These are phyloP conservation scores for Penicillium aurantiogriseum DNA, from an alignment of 2,329 filamentous ascomycete species.

Conservation along the genomic window DNA sequence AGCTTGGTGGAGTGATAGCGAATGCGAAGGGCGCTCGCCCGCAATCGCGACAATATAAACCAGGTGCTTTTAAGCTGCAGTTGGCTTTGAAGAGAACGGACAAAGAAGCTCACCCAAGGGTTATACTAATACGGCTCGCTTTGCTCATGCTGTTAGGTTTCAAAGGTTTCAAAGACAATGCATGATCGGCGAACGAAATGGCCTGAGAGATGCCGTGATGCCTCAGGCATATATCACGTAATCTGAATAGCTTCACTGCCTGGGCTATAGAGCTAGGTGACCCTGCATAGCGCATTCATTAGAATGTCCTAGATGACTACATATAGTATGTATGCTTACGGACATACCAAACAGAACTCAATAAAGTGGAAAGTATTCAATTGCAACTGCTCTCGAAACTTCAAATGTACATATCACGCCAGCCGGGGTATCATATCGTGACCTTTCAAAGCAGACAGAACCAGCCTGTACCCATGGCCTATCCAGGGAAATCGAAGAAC, in stretches of 20 bases:
- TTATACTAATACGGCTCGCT: constrained; percentile 1
- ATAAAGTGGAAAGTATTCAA: constrained; percentile 7
- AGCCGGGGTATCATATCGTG: constrained; percentile 35
- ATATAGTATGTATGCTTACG: neutral
- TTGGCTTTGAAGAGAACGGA: neutral
- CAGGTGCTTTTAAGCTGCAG: neutral
- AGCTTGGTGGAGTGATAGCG: constrained; percentile 12
- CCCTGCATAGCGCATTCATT: neutral
- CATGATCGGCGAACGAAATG: constrained; percentile 14
- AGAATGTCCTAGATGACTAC: neutral
- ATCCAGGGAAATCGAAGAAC: constrained; percentile 5
- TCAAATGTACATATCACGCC: constrained; percentile 15
- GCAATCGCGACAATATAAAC: constrained; percentile 1
- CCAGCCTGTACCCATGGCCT: constrained; percentile 16
- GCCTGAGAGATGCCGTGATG: neutral
- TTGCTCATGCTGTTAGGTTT: constrained; percentile 5
- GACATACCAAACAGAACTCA: neutral
- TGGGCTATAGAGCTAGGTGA: neutral
- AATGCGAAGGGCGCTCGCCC: constrained; percentile 6
- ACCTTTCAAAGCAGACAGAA: constrained; percentile 23
- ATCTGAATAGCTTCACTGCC: neutral
- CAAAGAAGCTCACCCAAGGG: constrained; percentile 2
- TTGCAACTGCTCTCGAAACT: constrained; percentile 13
- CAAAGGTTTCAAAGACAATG: constrained; percentile 13
- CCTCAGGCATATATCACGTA: constrained; percentile 23